These are phyloP conservation scores for Marasmius sp. DNA, from an alignment of 1,284 basidiomycete species.

Conservation along the genomic window DNA sequence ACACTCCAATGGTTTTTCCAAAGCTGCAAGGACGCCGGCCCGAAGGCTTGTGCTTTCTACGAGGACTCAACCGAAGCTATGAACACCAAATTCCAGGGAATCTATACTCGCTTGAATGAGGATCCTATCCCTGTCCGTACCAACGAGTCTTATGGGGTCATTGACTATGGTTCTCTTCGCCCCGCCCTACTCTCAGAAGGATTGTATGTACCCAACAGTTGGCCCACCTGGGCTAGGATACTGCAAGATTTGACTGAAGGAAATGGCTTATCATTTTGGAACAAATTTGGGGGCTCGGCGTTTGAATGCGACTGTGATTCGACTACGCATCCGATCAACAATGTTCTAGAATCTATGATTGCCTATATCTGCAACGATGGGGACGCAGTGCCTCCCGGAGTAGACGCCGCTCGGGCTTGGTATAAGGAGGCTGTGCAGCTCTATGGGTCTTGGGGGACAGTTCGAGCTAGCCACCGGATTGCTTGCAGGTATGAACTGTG, in stretches of 20 bases:
- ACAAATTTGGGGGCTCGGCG: neutral
- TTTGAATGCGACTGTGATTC: slow-evolving; percentile 17
- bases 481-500: slow-evolving; percentile 3
- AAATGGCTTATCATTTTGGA: slow-evolving; percentile 14
- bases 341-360: neutral
- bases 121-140: slow-evolving; percentile 16
- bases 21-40: slow-evolving; percentile 18
- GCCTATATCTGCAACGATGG: neutral
- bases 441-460: slow-evolving; percentile 11
- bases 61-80: slow-evolving; percentile 11
- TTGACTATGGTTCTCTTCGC: too few relatives aligned
- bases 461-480: slow-evolving; percentile 11
- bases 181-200: slow-evolving; percentile 4
- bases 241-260: slow-evolving; percentile 16
- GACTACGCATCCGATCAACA: neutral
- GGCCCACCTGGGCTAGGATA: slow-evolving; percentile 11
- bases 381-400: neutral
- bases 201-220: slow-evolving; percentile 16
- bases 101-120: slow-evolving; percentile 11
- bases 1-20: too few relatives aligned
- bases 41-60: slow-evolving; percentile 16
- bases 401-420: neutral
- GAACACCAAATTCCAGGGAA: slow-evolving; percentile 3
- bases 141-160: slow-evolving; percentile 10
- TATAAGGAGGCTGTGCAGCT: neutral